Evolutionary conservation across 2,329 filamentous ascomycete genomes (phyloP).

Genomic region (Mycocentrospora acerina): DNA sequence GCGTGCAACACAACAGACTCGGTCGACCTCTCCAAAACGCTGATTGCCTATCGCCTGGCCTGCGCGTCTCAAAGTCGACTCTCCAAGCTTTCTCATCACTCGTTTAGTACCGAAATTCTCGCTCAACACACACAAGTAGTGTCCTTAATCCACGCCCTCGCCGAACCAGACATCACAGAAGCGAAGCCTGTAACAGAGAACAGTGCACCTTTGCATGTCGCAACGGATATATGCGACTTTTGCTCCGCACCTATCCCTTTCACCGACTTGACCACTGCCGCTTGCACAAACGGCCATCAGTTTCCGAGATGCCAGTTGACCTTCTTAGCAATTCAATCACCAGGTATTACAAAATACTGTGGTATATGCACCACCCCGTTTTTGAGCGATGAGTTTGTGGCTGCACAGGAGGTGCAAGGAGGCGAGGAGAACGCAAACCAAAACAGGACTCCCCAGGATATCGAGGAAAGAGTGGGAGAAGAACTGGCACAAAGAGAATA

Average conservation of each 20-base stretch:
- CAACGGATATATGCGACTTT: constrained; percentile 55
- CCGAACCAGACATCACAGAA: constrained; percentile 1
- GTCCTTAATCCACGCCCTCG: constrained; percentile 20
- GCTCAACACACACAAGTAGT: constrained; percentile 21
- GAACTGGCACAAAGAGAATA: neutral
- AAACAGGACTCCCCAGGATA: neutral
- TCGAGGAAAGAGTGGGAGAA: constrained; percentile 3
- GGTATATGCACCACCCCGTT: constrained; percentile 54
- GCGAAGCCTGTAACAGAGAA: neutral
- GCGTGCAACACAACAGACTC: constrained; percentile 23
- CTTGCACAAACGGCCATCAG: constrained; percentile 54
- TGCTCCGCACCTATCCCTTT: constrained; percentile 53
- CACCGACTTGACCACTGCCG: constrained; percentile 48
- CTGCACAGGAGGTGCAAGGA: constrained; percentile 18
- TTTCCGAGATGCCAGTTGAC: constrained; percentile 58
- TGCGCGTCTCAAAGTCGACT: constrained; percentile 20
- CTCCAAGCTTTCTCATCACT: constrained; percentile 10
- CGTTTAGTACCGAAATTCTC: constrained; percentile 25
- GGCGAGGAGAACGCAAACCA: neutral
- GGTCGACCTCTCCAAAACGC: constrained; percentile 20
- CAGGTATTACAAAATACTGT: constrained; percentile 56
- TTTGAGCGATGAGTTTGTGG: constrained; percentile 47
- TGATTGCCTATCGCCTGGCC: constrained; percentile 37
- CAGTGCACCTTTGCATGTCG: neutral
- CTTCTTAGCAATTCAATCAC: constrained; percentile 58